Evolutionary conservation across 495 filamentous ascomycete species (phyloP).

Genomic region (Penicillium daleae): DNA sequence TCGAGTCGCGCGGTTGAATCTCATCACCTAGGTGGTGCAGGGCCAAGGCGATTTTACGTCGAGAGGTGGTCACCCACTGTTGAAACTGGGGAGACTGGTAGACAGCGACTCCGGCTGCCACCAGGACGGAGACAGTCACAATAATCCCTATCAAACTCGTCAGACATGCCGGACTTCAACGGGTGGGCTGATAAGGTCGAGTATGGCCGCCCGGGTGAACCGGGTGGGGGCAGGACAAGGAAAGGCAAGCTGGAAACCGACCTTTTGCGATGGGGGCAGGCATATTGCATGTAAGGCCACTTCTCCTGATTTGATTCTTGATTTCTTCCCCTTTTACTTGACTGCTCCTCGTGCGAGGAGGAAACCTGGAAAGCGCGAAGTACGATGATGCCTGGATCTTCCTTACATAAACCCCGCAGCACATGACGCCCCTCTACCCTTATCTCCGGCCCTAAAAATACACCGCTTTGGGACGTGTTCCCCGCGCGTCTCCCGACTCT

Average conservation of each 20-base stretch:
- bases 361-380: slow-evolving; percentile 16
- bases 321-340: slow-evolving; percentile 6
- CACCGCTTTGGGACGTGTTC: slow-evolving; percentile 39
- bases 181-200: slow-evolving; percentile 43
- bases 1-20: slow-evolving; percentile 57
- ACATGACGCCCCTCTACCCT: slow-evolving; percentile 42
- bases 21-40: slow-evolving; percentile 79
- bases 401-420: slow-evolving; percentile 33
- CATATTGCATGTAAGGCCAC: slow-evolving; percentile 35
- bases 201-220: slow-evolving; percentile 34
- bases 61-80: slow-evolving; percentile 73
- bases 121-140: slow-evolving; percentile 72
- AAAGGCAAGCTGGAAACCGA: slow-evolving; percentile 29
- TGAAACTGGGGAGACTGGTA: slow-evolving; percentile 84
- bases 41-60: slow-evolving; percentile 77
- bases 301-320: neutral
- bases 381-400: slow-evolving; percentile 24
- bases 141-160: slow-evolving; percentile 64
- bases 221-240: neutral
- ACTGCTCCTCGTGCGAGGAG: slow-evolving; percentile 11
- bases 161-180: slow-evolving; percentile 12
- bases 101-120: slow-evolving; percentile 80
- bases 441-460: slow-evolving; percentile 44
- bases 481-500: slow-evolving; percentile 30
- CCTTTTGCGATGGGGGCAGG: slow-evolving; percentile 59